These are phyloP conservation scores for Teunomyces kruisii DNA, from an alignment of 805 yeast species.

Conservation along the genomic window DNA sequence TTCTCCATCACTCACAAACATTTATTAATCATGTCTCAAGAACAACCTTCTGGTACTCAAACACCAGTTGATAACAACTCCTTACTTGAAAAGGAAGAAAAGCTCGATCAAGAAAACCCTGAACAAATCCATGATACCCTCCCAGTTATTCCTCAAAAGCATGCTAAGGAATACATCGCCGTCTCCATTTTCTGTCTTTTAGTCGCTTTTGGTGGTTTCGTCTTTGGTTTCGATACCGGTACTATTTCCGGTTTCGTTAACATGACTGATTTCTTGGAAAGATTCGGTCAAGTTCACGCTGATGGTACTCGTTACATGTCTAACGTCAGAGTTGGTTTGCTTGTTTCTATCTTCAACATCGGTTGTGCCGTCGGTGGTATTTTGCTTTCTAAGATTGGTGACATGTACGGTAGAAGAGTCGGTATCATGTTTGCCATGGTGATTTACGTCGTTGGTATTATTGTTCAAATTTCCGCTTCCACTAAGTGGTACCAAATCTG, in stretches of 20 bases:
- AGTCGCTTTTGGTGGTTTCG: conserved; percentile 31
- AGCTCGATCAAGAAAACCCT: conserved; percentile 8
- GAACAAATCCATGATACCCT: conserved; percentile 6
- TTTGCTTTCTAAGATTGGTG: conserved; percentile 22
- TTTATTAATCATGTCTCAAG: conserved; percentile 22
- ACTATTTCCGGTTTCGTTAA: conserved; percentile 32
- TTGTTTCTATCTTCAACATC: conserved; percentile 28
- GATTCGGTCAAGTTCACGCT: conserved; percentile 19
- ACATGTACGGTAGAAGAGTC: conserved; percentile 26
- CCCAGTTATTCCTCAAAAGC: conserved; percentile 27
- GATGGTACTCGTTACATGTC: conserved; percentile 21
- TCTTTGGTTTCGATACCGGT: conserved; percentile 31
- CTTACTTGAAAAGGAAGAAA: conserved; percentile 24
- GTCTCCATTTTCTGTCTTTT: conserved; percentile 31
- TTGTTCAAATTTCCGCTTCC: conserved; percentile 23
- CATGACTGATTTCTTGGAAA: conserved; percentile 21
- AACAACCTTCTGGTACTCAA: conserved; percentile 27
- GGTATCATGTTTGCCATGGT: conserved; percentile 27
- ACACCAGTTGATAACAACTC: conserved; percentile 32
- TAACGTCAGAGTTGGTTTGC: conserved; percentile 23
- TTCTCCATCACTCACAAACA: neutral
- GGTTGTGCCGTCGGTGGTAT: conserved; percentile 33
- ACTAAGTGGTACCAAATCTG: conserved; percentile 25
- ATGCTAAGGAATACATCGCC: conserved; percentile 30
- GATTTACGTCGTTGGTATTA: conserved; percentile 27